phyloP scores from a whole-genome alignment of 129 eudicot species.

The carrot (Daucus carota) region DNA sequence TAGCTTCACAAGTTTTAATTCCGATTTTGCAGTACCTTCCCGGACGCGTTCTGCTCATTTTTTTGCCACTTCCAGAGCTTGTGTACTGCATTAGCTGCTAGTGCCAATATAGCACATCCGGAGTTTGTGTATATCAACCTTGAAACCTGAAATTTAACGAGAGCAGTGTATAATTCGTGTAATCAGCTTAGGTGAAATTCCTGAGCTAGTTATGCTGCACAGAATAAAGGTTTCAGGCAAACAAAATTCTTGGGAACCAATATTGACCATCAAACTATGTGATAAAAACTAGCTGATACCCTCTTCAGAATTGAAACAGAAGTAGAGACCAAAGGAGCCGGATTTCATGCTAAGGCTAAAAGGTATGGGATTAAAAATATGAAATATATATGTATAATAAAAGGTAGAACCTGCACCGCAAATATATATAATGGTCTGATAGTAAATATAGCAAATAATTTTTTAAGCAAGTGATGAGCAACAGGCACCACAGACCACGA shows the following conservation, averaged over 20 bases:
- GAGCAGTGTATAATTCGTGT: not conserved
- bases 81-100: conserved; percentile 69
- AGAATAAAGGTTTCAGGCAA: not conserved
- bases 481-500: not conserved
- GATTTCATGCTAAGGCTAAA: not conserved
- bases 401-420: not conserved
- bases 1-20: not conserved
- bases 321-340: not conserved
- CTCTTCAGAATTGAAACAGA: not conserved
- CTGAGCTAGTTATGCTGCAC: not conserved
- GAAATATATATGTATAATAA: not conserved
- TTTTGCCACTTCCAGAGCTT: conserved; percentile 72
- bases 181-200: not conserved
- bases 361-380: not conserved
- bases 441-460: too few relatives aligned
- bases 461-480: not conserved
- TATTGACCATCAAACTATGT: not conserved
- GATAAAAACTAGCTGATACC: not conserved
- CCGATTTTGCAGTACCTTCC: conserved; percentile 27
- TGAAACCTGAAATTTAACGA: conserved; percentile 41
- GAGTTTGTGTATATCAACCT: conserved; percentile 65
- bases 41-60: conserved; percentile 41
- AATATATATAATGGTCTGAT: too few relatives aligned
- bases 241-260: not conserved
- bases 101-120: conserved; percentile 56